Conservation (phyloP, 2,329 filamentous ascomycete genomes). For the Plectosphaerella sp. region DNA sequence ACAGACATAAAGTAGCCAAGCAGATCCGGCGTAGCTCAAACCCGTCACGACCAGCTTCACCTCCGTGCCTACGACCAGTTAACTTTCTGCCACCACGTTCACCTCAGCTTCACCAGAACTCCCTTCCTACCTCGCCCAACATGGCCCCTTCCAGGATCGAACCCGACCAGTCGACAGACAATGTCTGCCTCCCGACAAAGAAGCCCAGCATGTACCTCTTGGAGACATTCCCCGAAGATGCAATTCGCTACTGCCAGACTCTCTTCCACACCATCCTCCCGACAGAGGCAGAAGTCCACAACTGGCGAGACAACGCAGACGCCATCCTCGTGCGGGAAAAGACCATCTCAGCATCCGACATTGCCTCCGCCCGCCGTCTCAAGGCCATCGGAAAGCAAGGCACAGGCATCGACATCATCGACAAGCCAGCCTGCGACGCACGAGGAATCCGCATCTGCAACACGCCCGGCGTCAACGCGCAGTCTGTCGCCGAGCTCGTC, state of each 20-base stretch:
- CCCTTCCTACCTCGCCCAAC: background rate
- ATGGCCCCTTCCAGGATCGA: background rate
- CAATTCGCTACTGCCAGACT: background rate
- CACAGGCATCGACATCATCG: background rate
- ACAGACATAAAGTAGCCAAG: background rate
- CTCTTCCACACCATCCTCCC: background rate
- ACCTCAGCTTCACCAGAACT: too few species aligned
- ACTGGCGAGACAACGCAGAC: background rate
- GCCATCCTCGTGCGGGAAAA: background rate
- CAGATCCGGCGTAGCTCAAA: too few species aligned
- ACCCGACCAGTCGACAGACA: background rate
- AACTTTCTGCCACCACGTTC: too few species aligned
- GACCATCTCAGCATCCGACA: background rate
- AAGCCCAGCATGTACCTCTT: background rate
- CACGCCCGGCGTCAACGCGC: conserved; percentile 39
- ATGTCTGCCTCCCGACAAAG: background rate
- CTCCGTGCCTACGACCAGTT: too few species aligned
- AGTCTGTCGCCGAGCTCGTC: conserved; percentile 34
- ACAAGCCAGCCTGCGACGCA: conserved; percentile 25
- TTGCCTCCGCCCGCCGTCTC: conserved; percentile 7
- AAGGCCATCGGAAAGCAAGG: background rate
- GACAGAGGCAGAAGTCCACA: background rate
- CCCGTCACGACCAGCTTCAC: too few species aligned
- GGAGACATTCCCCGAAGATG: background rate
- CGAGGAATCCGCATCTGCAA: conserved; percentile 39